A percentile compares a stretch with the other conserved stretches of the same genome.
Evolutionary conservation across 1,284 basidiomycete genomes (phyloP).

Genomic region (Ceratobasidium sp.): DNA sequence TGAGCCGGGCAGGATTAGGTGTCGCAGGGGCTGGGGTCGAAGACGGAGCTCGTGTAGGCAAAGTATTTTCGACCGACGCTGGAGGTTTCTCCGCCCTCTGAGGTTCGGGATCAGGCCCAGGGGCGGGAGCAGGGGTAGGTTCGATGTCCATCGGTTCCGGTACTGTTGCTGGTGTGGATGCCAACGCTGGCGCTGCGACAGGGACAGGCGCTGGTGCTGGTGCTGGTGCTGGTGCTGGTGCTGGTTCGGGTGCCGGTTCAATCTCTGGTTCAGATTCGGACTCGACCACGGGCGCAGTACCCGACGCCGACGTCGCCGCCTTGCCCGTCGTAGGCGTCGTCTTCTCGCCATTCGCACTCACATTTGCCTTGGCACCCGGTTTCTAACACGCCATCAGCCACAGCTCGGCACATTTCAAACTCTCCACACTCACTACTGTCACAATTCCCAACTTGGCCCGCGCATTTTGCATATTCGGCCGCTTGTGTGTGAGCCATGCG

Average conservation of each 20-base stretch:
- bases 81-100: neutral
- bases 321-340: too few species aligned
- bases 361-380: neutral
- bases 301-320: too few species aligned
- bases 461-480: constrained; percentile 30
- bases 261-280: constrained; percentile 9
- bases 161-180: neutral
- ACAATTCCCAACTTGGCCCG: constrained; percentile 35
- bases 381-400: neutral
- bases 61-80: too few species aligned
- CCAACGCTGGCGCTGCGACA: neutral
- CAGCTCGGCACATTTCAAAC: neutral
- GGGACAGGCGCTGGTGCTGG: neutral
- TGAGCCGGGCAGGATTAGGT: neutral
- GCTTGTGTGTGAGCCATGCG: constrained; percentile 34
- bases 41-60: neutral
- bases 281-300: neutral
- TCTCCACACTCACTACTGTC: neutral
- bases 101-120: neutral
- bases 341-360: too few species aligned
- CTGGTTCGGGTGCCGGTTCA: neutral
- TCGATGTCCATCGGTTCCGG: neutral
- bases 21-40: neutral
- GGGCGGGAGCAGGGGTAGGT: constrained; percentile 5
- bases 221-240: neutral